phyloP scores from a whole-genome alignment of 2,329 filamentous ascomycete species.

The Phaeosphaeriaceae sp. region DNA sequence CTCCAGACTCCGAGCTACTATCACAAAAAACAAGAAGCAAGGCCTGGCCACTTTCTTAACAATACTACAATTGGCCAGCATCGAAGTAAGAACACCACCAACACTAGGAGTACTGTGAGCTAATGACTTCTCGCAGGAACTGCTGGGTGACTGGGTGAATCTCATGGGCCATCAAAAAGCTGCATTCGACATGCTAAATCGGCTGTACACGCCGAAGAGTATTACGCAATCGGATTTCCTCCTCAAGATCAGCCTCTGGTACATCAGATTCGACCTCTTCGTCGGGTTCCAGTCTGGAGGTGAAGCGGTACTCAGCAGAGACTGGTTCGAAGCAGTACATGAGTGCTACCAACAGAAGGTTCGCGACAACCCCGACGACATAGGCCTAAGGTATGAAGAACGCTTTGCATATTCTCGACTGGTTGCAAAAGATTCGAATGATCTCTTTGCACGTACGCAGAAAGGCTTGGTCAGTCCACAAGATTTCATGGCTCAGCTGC shows the following conservation, averaged over 20 bases:
- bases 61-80: slow-evolving; percentile 89
- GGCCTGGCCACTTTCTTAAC: slow-evolving; percentile 80
- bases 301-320: slow-evolving; percentile 73
- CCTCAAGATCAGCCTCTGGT: slow-evolving; percentile 85
- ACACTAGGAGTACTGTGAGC: neutral
- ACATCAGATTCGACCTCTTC: slow-evolving; percentile 85
- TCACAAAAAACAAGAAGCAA: slow-evolving; percentile 75
- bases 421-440: slow-evolving; percentile 80
- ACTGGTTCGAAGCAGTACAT: slow-evolving; percentile 77
- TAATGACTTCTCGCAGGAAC: slow-evolving; percentile 69
- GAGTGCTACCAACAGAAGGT: slow-evolving; percentile 70
- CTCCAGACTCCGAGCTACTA: slow-evolving; percentile 73
- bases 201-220: slow-evolving; percentile 78
- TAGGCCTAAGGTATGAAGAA: slow-evolving; percentile 73
- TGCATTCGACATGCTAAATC: slow-evolving; percentile 79
- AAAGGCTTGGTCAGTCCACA: slow-evolving; percentile 70
- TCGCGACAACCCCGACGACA: slow-evolving; percentile 65
- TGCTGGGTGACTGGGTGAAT: slow-evolving; percentile 94
- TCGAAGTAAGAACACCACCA: slow-evolving; percentile 72
- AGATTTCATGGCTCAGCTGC: slow-evolving; percentile 69
- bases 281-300: slow-evolving; percentile 83
- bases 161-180: slow-evolving; percentile 91
- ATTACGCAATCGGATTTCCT: slow-evolving; percentile 75
- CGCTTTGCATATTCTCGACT: slow-evolving; percentile 72
- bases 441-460: slow-evolving; percentile 74